Evolutionary conservation across 768 basidiomycete species (phyloP).

Genomic region (Pisolithus orientalis): DNA sequence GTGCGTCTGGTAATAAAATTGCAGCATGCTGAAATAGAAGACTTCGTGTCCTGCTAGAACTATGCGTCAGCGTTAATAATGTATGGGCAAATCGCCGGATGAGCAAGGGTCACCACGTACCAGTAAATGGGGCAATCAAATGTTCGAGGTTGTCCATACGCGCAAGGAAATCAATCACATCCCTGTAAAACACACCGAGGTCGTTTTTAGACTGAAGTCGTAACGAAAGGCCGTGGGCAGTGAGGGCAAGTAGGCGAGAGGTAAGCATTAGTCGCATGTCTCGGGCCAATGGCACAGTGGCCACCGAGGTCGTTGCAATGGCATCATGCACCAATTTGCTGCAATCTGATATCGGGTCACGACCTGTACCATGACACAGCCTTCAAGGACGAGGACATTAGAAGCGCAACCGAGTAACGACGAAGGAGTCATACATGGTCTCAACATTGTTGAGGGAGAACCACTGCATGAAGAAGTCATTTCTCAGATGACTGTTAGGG

Average conservation of each 20-base stretch:
- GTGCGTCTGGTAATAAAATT: constrained; percentile 35
- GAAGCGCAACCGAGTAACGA: not conserved
- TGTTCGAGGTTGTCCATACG: constrained; percentile 33
- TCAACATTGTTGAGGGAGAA: constrained; percentile 33
- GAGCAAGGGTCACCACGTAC: constrained; percentile 19
- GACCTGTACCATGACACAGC: constrained; percentile 38
- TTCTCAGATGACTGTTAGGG: constrained; percentile 3
- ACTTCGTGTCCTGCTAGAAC: constrained; percentile 37
- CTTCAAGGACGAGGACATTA: constrained; percentile 15
- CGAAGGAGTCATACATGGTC: constrained; percentile 27
- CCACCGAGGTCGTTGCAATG: constrained; percentile 21
- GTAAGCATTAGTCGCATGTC: constrained; percentile 33
- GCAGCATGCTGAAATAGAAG: constrained; percentile 37
- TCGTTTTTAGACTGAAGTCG: constrained; percentile 21
- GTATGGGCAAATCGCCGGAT: not conserved
- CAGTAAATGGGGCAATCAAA: constrained; percentile 31
- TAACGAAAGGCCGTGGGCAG: constrained; percentile 27
- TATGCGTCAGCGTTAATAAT: constrained; percentile 23
- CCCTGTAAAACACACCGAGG: constrained; percentile 29
- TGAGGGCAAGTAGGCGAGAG: constrained; percentile 29
- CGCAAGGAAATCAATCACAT: constrained; percentile 25
- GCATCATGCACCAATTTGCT: constrained; percentile 24
- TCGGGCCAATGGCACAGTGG: constrained; percentile 18
- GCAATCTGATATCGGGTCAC: constrained; percentile 32
- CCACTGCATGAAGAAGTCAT: constrained; percentile 29